Evolutionary conservation across 805 yeast species (phyloP).

Genomic region (Wickerhamomyces xylosicus): DNA sequence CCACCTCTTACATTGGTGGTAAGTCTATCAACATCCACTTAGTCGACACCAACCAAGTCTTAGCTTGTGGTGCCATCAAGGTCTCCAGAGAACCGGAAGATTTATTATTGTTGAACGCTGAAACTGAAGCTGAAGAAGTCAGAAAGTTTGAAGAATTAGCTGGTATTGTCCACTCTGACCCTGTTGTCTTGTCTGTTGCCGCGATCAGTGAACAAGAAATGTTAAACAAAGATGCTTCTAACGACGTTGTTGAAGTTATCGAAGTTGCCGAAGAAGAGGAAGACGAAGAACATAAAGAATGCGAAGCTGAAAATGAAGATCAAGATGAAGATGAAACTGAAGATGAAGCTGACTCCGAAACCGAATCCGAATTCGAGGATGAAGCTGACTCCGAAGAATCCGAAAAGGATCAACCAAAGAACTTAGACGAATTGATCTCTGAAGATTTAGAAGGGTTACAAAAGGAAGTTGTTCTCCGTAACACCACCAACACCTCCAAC

Average conservation of each 20-base stretch:
- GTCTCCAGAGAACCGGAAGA: conserved; percentile 20
- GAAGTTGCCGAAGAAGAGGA: conserved; percentile 6
- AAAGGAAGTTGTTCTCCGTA: not conserved
- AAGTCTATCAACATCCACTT: conserved; percentile 46
- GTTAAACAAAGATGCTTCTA: too few relatives aligned
- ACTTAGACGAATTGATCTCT: conserved; percentile 7
- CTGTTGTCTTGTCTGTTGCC: not conserved
- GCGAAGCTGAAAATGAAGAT: conserved; percentile 1
- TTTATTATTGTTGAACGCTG: conserved; percentile 17
- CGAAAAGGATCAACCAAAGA: not conserved
- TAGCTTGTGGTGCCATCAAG: conserved; percentile 53
- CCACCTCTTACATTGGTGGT: conserved; percentile 51
- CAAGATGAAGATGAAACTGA: conserved; percentile 3
- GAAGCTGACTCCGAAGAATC: not conserved
- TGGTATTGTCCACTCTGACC: conserved; percentile 6
- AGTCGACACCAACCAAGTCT: conserved; percentile 35
- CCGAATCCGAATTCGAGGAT: not conserved
- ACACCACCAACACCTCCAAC: conserved; percentile 1
- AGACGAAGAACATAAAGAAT: conserved; percentile 4
- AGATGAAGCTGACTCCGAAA: not conserved
- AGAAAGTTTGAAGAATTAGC: conserved; percentile 17
- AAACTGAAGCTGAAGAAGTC: conserved; percentile 18
- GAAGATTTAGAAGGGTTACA: conserved; percentile 6
- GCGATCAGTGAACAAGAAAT: conserved; percentile 1
- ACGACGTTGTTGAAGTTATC: conserved; percentile 5